A percentile compares a stretch with the other conserved stretches of the same genome.
These are phyloP conservation scores for Aspergillus proliferans DNA, from an alignment of 2,329 filamentous ascomycete genomes.

Conservation along the genomic window DNA sequence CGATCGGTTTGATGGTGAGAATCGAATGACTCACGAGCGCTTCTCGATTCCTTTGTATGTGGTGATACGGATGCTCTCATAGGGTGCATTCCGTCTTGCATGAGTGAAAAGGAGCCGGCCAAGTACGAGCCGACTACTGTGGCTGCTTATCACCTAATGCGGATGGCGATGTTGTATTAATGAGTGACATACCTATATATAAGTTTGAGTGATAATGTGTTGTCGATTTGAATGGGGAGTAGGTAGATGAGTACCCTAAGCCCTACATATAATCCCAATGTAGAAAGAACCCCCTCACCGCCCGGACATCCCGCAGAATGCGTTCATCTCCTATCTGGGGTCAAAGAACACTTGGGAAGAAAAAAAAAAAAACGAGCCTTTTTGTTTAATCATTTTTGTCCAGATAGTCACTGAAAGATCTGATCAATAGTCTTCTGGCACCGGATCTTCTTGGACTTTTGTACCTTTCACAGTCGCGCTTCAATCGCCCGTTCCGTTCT, in stretches of 20 bases:
- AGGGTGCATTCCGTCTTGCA: constrained; percentile 47
- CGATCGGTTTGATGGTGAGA: constrained; percentile 32
- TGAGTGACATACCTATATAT: neutral
- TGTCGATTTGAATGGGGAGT: neutral
- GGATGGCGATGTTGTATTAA: constrained; percentile 14
- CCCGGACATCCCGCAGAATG: constrained; percentile 5
- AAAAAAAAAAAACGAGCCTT: neutral
- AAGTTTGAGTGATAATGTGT: neutral
- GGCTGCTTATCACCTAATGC: constrained; percentile 31
- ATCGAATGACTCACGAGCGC: constrained; percentile 44
- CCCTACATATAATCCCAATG: constrained; percentile 11
- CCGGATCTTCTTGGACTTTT: no score
- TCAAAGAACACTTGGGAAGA: neutral
- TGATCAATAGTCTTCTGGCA: no score
- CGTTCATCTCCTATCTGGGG: constrained; percentile 6
- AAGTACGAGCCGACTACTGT: constrained; percentile 47
- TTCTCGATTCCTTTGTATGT: constrained; percentile 57
- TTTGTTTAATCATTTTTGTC: neutral
- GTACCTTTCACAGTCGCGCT: no score
- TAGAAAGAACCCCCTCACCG: constrained; percentile 3
- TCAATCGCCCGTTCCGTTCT: no score
- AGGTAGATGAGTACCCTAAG: constrained; percentile 9
- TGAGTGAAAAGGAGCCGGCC: constrained; percentile 36
- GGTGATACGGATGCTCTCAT: constrained; percentile 47
- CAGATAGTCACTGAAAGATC: no score